These are phyloP conservation scores for Teratosphaeriaceae sp. DNA, from an alignment of 2,329 filamentous ascomycete genomes.

Conservation along the genomic window DNA sequence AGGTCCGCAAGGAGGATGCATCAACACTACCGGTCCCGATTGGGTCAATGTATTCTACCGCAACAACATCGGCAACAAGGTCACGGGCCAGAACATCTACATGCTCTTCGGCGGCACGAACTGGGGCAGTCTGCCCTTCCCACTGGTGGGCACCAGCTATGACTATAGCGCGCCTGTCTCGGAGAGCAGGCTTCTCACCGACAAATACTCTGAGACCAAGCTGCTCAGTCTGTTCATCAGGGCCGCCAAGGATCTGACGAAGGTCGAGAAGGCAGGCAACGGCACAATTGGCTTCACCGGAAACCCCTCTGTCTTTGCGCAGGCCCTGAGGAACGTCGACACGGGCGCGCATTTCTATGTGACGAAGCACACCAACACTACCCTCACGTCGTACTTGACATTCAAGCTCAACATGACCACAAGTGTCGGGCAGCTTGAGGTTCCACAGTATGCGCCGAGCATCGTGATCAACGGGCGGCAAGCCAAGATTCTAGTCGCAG, in stretches of 20 bases:
- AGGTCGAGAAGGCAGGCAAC: slow-evolving; percentile 46
- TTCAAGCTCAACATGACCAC: slow-evolving; percentile 53
- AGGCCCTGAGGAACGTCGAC: slow-evolving; percentile 52
- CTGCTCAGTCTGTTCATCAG: slow-evolving; percentile 54
- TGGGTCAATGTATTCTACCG: slow-evolving; percentile 60
- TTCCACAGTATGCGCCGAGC: no score
- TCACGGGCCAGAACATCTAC: slow-evolving; percentile 52
- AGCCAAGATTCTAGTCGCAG: slow-evolving; percentile 55
- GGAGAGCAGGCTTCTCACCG: slow-evolving; percentile 50
- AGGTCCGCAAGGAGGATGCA: slow-evolving; percentile 41
- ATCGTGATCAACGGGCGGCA: slow-evolving; percentile 55
- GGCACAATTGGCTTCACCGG: slow-evolving; percentile 40
- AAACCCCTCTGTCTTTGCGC: slow-evolving; percentile 40
- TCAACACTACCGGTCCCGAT: slow-evolving; percentile 48
- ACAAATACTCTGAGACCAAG: slow-evolving; percentile 59
- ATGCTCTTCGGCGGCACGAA: slow-evolving; percentile 61
- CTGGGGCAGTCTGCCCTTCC: slow-evolving; percentile 54
- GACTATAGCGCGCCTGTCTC: slow-evolving; percentile 58
- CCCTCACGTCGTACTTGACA: slow-evolving; percentile 43
- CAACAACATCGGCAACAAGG: slow-evolving; percentile 53
- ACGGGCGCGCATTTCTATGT: slow-evolving; percentile 55
- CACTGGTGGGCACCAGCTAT: slow-evolving; percentile 55
- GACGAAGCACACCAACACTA: slow-evolving; percentile 48
- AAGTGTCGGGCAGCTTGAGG: slow-evolving; percentile 46
- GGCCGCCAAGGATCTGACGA: slow-evolving; percentile 49